Evolutionary conservation across 2,329 filamentous ascomycete species (phyloP), one percentile per base, ranked within the genome.

Genomic region (Hypoxylon sp.): DNA sequence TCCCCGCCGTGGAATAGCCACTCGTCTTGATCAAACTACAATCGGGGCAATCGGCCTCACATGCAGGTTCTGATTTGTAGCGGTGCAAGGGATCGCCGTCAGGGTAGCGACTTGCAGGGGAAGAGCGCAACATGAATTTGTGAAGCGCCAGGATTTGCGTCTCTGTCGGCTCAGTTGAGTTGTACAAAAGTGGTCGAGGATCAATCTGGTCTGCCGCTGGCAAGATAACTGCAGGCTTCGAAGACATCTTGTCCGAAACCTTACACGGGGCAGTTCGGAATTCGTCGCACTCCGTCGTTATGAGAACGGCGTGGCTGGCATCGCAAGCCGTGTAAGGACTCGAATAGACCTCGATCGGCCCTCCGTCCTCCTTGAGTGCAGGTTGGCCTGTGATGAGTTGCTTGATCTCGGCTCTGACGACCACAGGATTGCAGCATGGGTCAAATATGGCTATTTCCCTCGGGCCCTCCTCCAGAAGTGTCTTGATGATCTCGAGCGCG

Each of bases 361-460:
- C 79, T 12, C 78, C 80, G 11, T 82, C 78, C 52, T 76, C 78
- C 24, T 75, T 65, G 18, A 78, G 68, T 4, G 73, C 68, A 26
- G 65, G 55, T 12, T 70, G 64, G 40, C 74, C 72, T 36, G 76
- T 78, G 8, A 85, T 76, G 12, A 84, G 76, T 49, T 72, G 70
- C 67, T 80, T 79, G 61, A 87, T 84, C 78, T 87, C 84, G 32
- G 80, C 78, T 73, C 80, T 80, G 67, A 85, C 78, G 30, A 84
- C 81, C 3, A 80, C 75, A 2, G 83, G 81, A 72, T 85, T 83
- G 73, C 84, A 87, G 77, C 82, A 85, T 1, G 90, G 89, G 75
- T 93, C 91, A 73, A 88, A 93, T 60, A 93, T 85, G 49, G 87
- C 84, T 52, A 93, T 84, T 74, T 90, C 86, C 3, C 80, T 80